phyloP scores from a whole-genome alignment of 2,329 filamentous ascomycete genomes.

The Alternaria metachromatica region DNA sequence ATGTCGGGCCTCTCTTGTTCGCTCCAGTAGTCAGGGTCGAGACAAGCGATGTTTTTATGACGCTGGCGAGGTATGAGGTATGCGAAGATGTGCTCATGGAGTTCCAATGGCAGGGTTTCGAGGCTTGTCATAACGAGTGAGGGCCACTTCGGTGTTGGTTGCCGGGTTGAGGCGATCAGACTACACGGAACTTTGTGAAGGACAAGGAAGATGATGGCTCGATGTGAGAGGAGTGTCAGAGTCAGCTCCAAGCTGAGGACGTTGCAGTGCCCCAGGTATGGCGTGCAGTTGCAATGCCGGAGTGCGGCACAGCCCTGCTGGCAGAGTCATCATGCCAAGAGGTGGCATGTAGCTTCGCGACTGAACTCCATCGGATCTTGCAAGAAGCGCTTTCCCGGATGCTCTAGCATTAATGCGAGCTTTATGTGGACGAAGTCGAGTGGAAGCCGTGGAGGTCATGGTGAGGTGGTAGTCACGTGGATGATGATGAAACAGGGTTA shows the following conservation, averaged over 20 bases:
- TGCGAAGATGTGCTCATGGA: neutral
- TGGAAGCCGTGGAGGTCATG: neutral
- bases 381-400: neutral
- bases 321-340: neutral
- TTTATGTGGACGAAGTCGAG: neutral
- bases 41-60: neutral
- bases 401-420: neutral
- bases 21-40: neutral
- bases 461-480: slow-evolving; percentile 9
- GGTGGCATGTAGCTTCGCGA: neutral
- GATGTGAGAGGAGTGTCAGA: neutral
- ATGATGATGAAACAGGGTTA: slow-evolving; percentile 10
- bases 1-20: neutral
- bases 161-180: neutral
- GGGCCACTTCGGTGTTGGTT: neutral
- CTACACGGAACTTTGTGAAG: neutral
- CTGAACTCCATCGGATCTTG: neutral
- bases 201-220: neutral
- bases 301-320: neutral
- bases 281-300: neutral
- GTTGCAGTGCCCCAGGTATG: neutral
- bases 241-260: neutral
- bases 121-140: neutral
- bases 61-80: neutral
- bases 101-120: neutral